Base-by-base conservation (phyloP, 2,329 filamentous ascomycete genomes). In the Alternaria sp. region DNA sequence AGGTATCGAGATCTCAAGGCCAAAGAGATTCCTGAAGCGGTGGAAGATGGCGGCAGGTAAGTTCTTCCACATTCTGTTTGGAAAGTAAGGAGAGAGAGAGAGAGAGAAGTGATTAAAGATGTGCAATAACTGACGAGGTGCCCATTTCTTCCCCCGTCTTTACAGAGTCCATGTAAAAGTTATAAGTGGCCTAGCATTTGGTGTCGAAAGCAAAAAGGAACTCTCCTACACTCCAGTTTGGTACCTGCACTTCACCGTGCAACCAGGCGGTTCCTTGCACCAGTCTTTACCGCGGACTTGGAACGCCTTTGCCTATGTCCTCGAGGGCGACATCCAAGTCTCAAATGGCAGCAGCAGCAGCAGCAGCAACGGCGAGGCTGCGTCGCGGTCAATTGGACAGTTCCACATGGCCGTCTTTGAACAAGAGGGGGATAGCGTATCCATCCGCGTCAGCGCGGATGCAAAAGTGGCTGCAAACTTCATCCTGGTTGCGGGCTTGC, bases 101-200 rank as follows among this genome's bases (percentile, higher is more conserved):
- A 20, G 20, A 20, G 20, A 20, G 20, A 20, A 20, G 20, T n/a
- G n/a, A n/a, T n/a, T n/a, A n/a, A n/a, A 25, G 1, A 22, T 1
- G 11, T 12, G 30, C 30, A 25, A 25, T 25, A 25, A 7, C 25
- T 32, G 30, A 32, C 30, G 11, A 12, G 30, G 10, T 4, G 3
- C 30, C 9, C 11, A 0, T 32, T 12, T 32, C 0, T 32, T 0
- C 2, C 11, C 2, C 25, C 25, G 1, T 27, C 25, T 27, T 0
- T 27, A 27, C 25, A 32, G 30, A 12, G 30, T 32, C 11, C 30
- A 32, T 14, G 32, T 36, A 14, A 36, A 36, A 14, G 32, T 36
- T 7, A 36, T 36, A 7, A 36, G 32, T 8, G 32, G 32, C 14
- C 32, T 14, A 14, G 0, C 32, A 12, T 36, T 36, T 2, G 32